Evolutionary conservation across 768 basidiomycete species (phyloP).

Genomic region (Hygrocybe coccinea): DNA sequence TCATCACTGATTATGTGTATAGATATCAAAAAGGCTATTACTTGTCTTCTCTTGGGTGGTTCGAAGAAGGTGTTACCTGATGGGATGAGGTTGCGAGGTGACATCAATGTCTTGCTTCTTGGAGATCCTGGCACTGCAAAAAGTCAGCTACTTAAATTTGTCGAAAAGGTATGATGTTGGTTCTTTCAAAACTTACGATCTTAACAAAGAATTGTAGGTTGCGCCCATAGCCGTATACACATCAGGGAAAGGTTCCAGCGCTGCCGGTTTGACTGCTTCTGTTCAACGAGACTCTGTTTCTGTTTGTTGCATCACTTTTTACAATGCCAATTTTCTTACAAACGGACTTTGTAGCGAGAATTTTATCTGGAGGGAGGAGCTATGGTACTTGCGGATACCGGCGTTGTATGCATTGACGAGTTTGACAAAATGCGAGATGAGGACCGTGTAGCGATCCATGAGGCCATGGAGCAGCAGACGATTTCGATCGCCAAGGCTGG

Average conservation of each 20-base stretch:
- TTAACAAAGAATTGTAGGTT: constrained; percentile 45
- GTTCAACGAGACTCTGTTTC: constrained; percentile 92
- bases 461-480: constrained; percentile 99
- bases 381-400: constrained; percentile 97
- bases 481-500: constrained; percentile 99
- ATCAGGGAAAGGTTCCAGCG: constrained; percentile 96
- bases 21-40: constrained; percentile 99
- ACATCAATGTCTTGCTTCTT: constrained; percentile 93
- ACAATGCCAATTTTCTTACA: not conserved
- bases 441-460: constrained; percentile 97
- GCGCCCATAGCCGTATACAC: constrained; percentile 98
- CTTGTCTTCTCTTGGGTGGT: constrained; percentile 94
- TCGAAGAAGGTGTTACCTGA: constrained; percentile 97
- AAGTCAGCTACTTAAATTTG: constrained; percentile 95
- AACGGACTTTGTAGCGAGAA: constrained; percentile 60
- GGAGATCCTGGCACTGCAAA: constrained; percentile 99
- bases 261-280: constrained; percentile 95
- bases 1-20: constrained; percentile 10
- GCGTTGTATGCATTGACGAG: constrained; percentile 98
- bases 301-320: constrained; percentile 42
- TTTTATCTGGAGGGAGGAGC: constrained; percentile 99
- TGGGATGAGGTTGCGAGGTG: constrained; percentile 93
- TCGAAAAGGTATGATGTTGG: constrained; percentile 68
- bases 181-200: not conserved
- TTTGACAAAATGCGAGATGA: constrained; percentile 99